Conservation (phyloP, 192 early-diverging fungal genomes). For the Podochytrium sp. region DNA sequence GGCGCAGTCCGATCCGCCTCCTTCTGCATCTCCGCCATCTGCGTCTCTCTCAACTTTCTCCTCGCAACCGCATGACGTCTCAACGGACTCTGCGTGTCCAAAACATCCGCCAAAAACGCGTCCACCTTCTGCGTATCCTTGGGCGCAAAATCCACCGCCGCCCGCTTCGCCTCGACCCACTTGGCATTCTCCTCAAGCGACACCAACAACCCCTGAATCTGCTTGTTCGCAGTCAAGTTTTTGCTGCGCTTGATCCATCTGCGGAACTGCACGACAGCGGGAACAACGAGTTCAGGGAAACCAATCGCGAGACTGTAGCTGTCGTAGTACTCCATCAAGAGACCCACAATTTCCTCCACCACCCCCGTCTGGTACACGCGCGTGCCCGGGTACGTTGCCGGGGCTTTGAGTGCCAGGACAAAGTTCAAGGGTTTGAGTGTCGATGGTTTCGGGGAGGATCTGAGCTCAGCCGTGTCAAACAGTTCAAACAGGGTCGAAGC, state of each 20-base stretch:
- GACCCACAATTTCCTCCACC: slow-evolving; percentile 74
- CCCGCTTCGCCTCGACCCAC: slow-evolving; percentile 76
- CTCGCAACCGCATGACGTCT: slow-evolving; percentile 45
- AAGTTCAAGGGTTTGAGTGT: slow-evolving; percentile 88
- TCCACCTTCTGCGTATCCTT: slow-evolving; percentile 45
- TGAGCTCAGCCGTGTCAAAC: slow-evolving; percentile 67
- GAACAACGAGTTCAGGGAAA: slow-evolving; percentile 93
- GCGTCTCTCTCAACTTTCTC: slow-evolving; percentile 35
- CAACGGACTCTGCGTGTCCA: slow-evolving; percentile 40
- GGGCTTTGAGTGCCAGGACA: slow-evolving; percentile 74
- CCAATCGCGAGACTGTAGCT: slow-evolving; percentile 76
- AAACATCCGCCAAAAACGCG: slow-evolving; percentile 37
- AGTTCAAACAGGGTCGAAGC: slow-evolving; percentile 84
- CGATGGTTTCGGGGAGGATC: slow-evolving; percentile 70
- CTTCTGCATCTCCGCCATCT: slow-evolving; percentile 38
- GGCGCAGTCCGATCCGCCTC: slow-evolving; percentile 27
- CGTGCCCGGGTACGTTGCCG: slow-evolving; percentile 83
- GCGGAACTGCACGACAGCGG: slow-evolving; percentile 81
- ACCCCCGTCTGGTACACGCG: slow-evolving; percentile 81
- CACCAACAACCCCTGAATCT: slow-evolving; percentile 80
- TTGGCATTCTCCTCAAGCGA: slow-evolving; percentile 78
- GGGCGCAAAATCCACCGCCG: slow-evolving; percentile 58
- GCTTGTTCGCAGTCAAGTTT: slow-evolving; percentile 79
- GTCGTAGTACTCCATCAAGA: slow-evolving; percentile 79
- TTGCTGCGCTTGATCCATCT: slow-evolving; percentile 81